Percentiles rank a stretch among this genome's conserved stretches.
Evolutionary conservation across 2,329 filamentous ascomycete genomes (phyloP).

Genomic region (Microdochium nivale): DNA sequence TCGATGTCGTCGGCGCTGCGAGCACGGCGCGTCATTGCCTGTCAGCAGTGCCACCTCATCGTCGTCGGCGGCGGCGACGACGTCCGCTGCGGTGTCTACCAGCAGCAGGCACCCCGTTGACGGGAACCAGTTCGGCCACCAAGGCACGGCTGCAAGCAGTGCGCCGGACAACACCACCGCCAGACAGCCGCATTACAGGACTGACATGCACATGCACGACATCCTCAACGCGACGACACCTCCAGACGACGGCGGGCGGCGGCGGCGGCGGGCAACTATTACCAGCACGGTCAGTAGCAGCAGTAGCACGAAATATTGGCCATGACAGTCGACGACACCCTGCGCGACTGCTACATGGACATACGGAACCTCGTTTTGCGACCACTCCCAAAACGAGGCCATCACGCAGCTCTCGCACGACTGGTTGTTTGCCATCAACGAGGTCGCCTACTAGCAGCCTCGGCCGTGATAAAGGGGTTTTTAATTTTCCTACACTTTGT

Average conservation of each 20-base stretch:
- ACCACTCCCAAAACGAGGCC: conserved; percentile 15
- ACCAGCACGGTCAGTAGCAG: not conserved
- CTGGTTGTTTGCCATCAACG: conserved; percentile 9
- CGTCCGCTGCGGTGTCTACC: conserved; percentile 19
- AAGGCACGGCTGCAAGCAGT: not conserved
- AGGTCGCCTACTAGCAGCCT: conserved; percentile 9
- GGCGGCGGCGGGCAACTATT: not conserved
- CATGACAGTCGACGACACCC: conserved; percentile 26
- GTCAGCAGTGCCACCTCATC: conserved; percentile 29
- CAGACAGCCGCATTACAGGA: not conserved
- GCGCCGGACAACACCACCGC: conserved; percentile 1
- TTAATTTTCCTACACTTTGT: too few species aligned
- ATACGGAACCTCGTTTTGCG: not conserved
- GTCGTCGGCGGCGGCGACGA: conserved; percentile 30
- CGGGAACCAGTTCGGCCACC: not conserved
- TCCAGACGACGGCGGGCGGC: not conserved
- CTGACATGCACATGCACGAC: not conserved
- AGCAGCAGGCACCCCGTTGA: not conserved
- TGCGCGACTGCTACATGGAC: conserved; percentile 23
- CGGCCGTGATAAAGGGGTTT: too few species aligned
- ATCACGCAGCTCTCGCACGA: conserved; percentile 3
- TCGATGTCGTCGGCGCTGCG: not conserved
- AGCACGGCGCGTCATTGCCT: conserved; percentile 12
- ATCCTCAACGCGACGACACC: not conserved
- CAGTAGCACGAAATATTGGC: conserved; percentile 4